Evolutionary conservation across 768 basidiomycete species (phyloP), one percentile per base, ranked within the genome.

Genomic region (Phaffia tasmanica): DNA sequence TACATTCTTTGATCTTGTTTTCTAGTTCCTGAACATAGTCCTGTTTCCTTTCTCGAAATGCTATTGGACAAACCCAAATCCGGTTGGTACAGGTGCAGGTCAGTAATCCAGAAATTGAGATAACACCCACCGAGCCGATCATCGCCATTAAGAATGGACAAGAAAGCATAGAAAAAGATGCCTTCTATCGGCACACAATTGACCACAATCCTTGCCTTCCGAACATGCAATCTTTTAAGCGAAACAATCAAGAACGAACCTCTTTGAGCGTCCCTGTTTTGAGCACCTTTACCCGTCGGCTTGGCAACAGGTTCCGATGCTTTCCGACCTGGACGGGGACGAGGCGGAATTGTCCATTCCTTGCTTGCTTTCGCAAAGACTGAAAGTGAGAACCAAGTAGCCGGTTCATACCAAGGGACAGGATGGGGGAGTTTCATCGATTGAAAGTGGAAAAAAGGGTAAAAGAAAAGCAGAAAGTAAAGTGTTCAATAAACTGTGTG

Each of bases 21-120:
- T 72, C 71, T 4, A 72, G 53, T 57, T 72, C 71, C 42, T 64
- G 63, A n/a, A 72, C 68, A 50, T 72, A 71, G 46, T 72, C 69
- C 42, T 72, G 68, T 58, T 70, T 72, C 11, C 71, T 58, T 56
- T 72, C 71, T 29, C 71, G 53, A 57, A 70, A 72, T 3, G 71
- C 71, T 64, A 58, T 61, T 35, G 27, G 6, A 57, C 25, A 2
- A 32, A 6, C 27, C 6, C 27, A 23, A 19, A 57, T 23, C 18
- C 19, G 15, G 16, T 29, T 5, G 2, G 51, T 21, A 11, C 35
- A 29, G 48, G 25, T 25, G 46, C 16, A 15, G 46, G 47, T 23
- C 1, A 49, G 29, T 29, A 18, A 55, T 15, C 32, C 25, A 46
- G 21, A n/a, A 7, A n/a, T 6, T 19, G 5, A 15, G 16, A 15